Evolutionary conservation across 2,329 filamentous ascomycete species (phyloP).

Genomic region (Neofusicoccum laricinum): DNA sequence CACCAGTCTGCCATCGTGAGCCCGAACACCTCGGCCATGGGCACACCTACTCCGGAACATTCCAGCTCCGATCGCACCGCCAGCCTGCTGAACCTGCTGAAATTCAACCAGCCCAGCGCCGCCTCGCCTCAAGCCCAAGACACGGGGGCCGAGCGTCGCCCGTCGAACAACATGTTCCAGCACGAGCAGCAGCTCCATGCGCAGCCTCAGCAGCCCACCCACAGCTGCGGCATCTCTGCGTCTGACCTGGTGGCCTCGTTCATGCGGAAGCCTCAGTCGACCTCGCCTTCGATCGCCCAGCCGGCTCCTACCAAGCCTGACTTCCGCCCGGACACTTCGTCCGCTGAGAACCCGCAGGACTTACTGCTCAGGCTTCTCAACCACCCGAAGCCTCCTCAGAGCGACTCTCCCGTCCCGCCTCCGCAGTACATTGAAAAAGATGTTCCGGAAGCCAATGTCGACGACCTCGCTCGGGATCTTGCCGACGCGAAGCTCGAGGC

Average conservation of each 20-base stretch:
- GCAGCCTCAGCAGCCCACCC: conserved; percentile 21
- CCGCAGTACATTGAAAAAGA: conserved; percentile 29
- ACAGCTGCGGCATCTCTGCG: conserved; percentile 47
- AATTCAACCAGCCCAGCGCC: conserved; percentile 55
- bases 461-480: conserved; percentile 45
- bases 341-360: conserved; percentile 68
- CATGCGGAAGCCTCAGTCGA: conserved; percentile 44
- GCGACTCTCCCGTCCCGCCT: conserved; percentile 27
- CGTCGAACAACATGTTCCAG: conserved; percentile 20
- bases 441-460: conserved; percentile 41
- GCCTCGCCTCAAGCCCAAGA: conserved; percentile 27
- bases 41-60: conserved; percentile 40
- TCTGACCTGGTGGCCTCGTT: conserved; percentile 58
- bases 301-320: conserved; percentile 29
- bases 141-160: conserved; percentile 28
- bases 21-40: conserved; percentile 49
- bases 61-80: conserved; percentile 48
- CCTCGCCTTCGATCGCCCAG: conserved; percentile 30
- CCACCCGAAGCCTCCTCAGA: conserved; percentile 56
- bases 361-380: conserved; percentile 84
- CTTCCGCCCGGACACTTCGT: conserved; percentile 22
- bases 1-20: conserved; percentile 59
- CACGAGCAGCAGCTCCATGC: conserved; percentile 16
- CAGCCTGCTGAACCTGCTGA: conserved; percentile 63
- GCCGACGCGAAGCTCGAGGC: conserved; percentile 43